Evolutionary conservation across 208 protist species (phyloP), one percentile per base, ranked within the genome.

Genomic region (Leishmania mexicana): DNA sequence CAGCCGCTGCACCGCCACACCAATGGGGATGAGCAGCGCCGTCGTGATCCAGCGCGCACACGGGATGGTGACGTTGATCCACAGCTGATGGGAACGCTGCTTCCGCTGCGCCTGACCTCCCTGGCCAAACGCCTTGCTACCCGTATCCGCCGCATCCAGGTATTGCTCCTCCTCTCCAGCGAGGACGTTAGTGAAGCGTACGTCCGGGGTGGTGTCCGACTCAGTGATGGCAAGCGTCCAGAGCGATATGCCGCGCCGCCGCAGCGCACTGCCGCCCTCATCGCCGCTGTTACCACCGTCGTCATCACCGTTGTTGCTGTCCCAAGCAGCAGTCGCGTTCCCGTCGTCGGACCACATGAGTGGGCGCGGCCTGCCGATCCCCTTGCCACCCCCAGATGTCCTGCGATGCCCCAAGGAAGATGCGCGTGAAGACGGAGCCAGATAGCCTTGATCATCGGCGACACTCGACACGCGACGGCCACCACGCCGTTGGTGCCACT

Each of bases 1-100:
- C 62, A 96, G 78, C 15, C 86, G 92, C 81, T 95, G 93, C 38
- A 94, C 92, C 17, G 90, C 88, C 45, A 91, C 83, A 15, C 79
- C 90, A 45, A 96, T 90, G 6, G 93, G 94, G 62, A 96, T 88
- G 28, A 96, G 85, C 35, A 96, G 78, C 57, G 92, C 92, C 77
- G 89, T 92, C 45, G 90, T 90, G 19, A 97, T 80, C 94, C 94
- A 97, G 17, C 93, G 83, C 35, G 93, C 91, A 40, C 89, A 93
- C 19, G 94, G 94, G 7, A 95, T 87, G n/a, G 83, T 89, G 35
- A 87, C 84, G 81, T 94, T 88, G 15, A 96, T 78, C 90, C 89
- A 95, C 49, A 96, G 81, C 77, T 86, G 79, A n/a, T 83, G 80
- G 47, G 38, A 13, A 10, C 75, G 80, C 71, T 47, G 40, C 73